Evolutionary conservation across 2,329 filamentous ascomycete species (phyloP).

Genomic region (Scedosporium dehoogii): DNA sequence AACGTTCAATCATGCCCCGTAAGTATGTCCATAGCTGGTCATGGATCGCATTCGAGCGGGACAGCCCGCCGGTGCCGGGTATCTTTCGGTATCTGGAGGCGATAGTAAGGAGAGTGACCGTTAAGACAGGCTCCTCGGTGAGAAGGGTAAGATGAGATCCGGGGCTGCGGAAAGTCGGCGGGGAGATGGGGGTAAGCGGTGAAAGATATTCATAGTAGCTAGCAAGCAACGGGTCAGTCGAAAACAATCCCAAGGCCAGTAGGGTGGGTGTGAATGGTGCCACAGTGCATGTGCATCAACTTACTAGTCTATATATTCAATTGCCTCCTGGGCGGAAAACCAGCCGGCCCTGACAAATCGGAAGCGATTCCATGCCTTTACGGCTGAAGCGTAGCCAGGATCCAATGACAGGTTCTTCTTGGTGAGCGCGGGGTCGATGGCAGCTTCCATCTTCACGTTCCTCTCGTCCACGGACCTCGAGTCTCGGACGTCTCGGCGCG

Average conservation of each 20-base stretch:
- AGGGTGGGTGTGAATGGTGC: neutral
- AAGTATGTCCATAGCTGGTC: constrained; percentile 93
- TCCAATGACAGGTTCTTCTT: constrained; percentile 35
- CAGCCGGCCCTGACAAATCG: constrained; percentile 94
- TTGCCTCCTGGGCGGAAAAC: constrained; percentile 89
- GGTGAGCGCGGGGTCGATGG: constrained; percentile 36
- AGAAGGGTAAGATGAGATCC: constrained; percentile 70
- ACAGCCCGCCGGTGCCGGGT: constrained; percentile 68
- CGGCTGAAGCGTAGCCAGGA: constrained; percentile 55
- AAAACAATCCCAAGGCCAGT: neutral
- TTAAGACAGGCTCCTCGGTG: constrained; percentile 84
- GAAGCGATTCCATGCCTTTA: constrained; percentile 83
- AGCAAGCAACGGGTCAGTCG: constrained; percentile 3
- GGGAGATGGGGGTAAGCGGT: constrained; percentile 85
- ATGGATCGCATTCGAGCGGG: constrained; percentile 82
- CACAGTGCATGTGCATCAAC: constrained; percentile 17
- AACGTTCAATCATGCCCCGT: constrained; percentile 87
- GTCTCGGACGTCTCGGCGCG: constrained; percentile 3
- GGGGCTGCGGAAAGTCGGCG: constrained; percentile 81
- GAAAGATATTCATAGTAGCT: constrained; percentile 88
- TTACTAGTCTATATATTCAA: constrained; percentile 88
- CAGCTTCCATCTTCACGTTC: constrained; percentile 20
- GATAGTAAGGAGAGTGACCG: constrained; percentile 84
- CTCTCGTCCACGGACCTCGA: neutral
- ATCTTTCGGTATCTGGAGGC: constrained; percentile 79